Base-by-base conservation (phyloP, 768 basidiomycete genomes). In the Solioccasus polychromus region DNA sequence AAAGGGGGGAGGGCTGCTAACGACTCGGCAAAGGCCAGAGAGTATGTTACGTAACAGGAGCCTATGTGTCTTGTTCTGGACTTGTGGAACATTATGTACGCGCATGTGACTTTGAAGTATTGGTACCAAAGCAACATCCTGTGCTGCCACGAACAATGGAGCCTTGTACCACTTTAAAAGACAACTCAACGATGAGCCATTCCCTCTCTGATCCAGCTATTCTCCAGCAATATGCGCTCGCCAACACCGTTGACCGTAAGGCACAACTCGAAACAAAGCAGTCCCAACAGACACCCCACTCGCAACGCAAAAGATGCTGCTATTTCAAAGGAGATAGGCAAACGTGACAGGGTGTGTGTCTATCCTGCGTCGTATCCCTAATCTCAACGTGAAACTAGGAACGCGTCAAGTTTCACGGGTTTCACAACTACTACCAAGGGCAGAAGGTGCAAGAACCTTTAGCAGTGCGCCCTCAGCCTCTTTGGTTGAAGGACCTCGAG, bases 401-500 rank as follows among this genome's bases (percentile, higher is more conserved):
- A 40, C 51, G 46, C 36, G 44, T 47, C 41, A 29, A 19, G 15
- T 35, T 45, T 35, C 55, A 53, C 29, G 42, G 46, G 7, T 42
- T 50, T 22, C 20, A 46, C 38, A 45, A 35, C 12, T 44, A 45
- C 35, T 35, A 36, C 50, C 38, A 51, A 17, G 58, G 58, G 2
- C 36, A 39, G n/a, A 36, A 22, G 34, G 51, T 57, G 22, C 52
- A 52, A 24, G 55, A 54, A 30, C 71, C 71, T 8, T 40, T 23
- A 10, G 60, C 67, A 51, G 63, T 63, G 42, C 71, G 76, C 4
- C 70, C 71, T 6, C 66, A 64, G 4, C 52, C 66, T 0, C 56
- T 76, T 14, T 47, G 43, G 12, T 46, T 77, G 8, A 50, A 48
- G 12, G 73, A 77, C 41, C 52, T 78, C 17, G 71, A 76, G 52